These are phyloP conservation scores for Phytophthora fragariaefolia DNA, from an alignment of 352 stramenopile genomes.

Conservation along the genomic window DNA sequence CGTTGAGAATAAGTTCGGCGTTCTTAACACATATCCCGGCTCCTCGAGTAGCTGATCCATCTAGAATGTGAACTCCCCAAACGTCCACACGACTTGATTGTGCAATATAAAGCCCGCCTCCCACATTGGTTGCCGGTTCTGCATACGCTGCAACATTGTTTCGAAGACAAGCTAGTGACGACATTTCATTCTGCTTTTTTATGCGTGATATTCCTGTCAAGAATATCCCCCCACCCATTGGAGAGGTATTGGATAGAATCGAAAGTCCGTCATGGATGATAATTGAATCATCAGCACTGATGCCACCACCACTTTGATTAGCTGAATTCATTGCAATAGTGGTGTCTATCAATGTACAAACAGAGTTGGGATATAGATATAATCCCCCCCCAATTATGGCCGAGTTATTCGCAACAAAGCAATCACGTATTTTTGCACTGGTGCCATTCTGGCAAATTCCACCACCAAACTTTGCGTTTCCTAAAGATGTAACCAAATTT, in stretches of 20 bases:
- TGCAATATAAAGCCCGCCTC: slow-evolving; percentile 38
- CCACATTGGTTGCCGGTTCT: slow-evolving; percentile 14
- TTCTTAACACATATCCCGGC: slow-evolving; percentile 40
- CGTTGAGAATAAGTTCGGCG: slow-evolving; percentile 20
- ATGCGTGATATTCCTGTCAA: slow-evolving; percentile 10
- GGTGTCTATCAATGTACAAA: slow-evolving; percentile 11
- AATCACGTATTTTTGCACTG: slow-evolving; percentile 15
- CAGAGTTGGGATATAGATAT: slow-evolving; percentile 12
- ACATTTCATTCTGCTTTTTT: slow-evolving; percentile 6
- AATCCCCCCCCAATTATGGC: slow-evolving; percentile 28
- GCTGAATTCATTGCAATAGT: slow-evolving; percentile 15
- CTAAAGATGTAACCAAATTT: slow-evolving; percentile 20
- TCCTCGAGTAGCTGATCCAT: slow-evolving; percentile 24
- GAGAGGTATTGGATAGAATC: slow-evolving; percentile 33
- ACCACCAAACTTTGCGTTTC: slow-evolving; percentile 16
- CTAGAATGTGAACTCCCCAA: slow-evolving; percentile 18
- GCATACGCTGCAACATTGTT: slow-evolving; percentile 14
- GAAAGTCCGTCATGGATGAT: slow-evolving; percentile 35
- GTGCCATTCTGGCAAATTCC: slow-evolving; percentile 16
- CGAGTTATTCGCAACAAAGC: slow-evolving; percentile 21
- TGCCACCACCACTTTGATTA: slow-evolving; percentile 27
- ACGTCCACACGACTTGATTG: slow-evolving; percentile 20
- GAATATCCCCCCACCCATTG: slow-evolving; percentile 39
- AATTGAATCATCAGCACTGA: slow-evolving; percentile 23
- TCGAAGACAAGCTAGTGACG: slow-evolving; percentile 16